Evolutionary conservation across 2,329 filamentous ascomycete genomes (phyloP).

Genomic region (Aspergillus bombycis): DNA sequence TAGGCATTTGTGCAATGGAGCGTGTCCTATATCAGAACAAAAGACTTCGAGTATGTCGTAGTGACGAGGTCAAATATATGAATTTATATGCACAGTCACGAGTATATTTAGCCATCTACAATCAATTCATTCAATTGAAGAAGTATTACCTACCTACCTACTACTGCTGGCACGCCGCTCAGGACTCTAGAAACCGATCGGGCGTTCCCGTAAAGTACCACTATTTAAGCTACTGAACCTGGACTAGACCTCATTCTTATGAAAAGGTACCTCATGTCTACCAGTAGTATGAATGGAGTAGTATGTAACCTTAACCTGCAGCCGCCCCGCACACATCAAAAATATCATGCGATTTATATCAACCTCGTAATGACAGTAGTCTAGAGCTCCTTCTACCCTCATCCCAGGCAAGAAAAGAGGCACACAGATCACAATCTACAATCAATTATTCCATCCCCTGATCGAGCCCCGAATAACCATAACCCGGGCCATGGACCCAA

Average conservation of each 20-base stretch:
- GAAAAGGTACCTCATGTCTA: neutral
- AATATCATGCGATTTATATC: neutral
- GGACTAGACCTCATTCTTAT: neutral
- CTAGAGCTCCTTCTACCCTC: neutral
- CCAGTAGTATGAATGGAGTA: neutral
- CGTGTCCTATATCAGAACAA: conserved; percentile 1
- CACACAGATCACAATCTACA: neutral
- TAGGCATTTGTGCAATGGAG: conserved; percentile 5
- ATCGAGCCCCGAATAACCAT: neutral
- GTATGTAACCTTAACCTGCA: conserved; percentile 2
- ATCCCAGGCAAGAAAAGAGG: neutral
- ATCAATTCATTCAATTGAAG: neutral
- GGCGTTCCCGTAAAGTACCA: neutral
- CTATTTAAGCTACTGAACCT: neutral
- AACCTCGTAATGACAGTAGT: neutral
- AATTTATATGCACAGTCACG: conserved; percentile 12
- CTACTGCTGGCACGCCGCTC: neutral
- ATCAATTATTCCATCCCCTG: neutral
- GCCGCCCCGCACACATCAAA: neutral
- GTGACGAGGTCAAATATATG: conserved; percentile 8
- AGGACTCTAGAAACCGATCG: neutral
- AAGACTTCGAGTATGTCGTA: neutral
- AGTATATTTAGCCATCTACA: neutral
- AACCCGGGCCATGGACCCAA: conserved; percentile 5
- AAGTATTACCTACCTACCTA: neutral